phyloP scores from a whole-genome alignment of 345 rosid species.

The Cardamine chenopodiifolia region DNA sequence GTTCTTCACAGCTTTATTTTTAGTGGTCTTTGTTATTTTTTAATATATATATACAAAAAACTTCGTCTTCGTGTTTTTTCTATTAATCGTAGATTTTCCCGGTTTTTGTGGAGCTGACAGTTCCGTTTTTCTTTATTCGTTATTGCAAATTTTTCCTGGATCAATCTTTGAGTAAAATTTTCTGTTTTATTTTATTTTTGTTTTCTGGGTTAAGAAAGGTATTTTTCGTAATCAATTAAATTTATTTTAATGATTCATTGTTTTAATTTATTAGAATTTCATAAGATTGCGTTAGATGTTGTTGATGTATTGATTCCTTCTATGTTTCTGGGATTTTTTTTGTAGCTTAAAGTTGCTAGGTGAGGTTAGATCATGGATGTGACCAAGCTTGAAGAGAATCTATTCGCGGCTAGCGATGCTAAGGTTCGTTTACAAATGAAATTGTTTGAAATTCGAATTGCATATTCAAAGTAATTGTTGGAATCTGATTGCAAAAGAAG shows the following conservation, averaged over 20 bases:
- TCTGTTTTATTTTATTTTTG: slow-evolving; percentile 7
- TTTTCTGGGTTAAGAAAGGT: slow-evolving; percentile 55
- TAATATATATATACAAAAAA: neutral
- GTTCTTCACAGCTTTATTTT: slow-evolving; percentile 38
- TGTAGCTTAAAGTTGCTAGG: slow-evolving; percentile 23
- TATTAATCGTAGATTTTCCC: slow-evolving; percentile 40
- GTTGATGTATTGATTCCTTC: slow-evolving; percentile 18
- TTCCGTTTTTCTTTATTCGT: neutral
- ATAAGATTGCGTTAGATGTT: neutral
- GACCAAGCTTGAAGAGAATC: slow-evolving; percentile 84
- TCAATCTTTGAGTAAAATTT: slow-evolving; percentile 16
- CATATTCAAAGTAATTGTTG: neutral
- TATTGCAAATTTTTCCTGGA: slow-evolving; percentile 30
- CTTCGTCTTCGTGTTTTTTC: slow-evolving; percentile 37
- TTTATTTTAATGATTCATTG: neutral
- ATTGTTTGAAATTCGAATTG: neutral
- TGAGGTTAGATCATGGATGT: slow-evolving; percentile 71
- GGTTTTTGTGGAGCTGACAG: slow-evolving; percentile 34
- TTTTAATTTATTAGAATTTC: neutral
- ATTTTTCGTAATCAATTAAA: slow-evolving; percentile 38
- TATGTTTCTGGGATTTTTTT: neutral
- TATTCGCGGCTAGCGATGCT: slow-evolving; percentile 91
- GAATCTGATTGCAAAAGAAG: slow-evolving; percentile 22
- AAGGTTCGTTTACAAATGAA: slow-evolving; percentile 57
- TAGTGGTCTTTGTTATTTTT: slow-evolving; percentile 2